Evolutionary conservation across 1,139 yeast genomes (phyloP).

Genomic region (Saccharomyces pastorianus): DNA sequence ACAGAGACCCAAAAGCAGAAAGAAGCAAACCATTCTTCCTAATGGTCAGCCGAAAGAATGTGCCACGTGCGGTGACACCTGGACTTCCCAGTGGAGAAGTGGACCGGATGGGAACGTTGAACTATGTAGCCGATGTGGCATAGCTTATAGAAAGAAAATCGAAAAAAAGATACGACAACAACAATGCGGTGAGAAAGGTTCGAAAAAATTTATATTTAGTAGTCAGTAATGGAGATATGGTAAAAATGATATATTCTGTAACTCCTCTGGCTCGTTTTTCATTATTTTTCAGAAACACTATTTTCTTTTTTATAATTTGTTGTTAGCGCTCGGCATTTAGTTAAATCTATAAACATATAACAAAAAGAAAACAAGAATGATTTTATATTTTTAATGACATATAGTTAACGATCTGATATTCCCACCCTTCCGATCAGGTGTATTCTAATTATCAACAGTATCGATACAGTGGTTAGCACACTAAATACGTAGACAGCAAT

Average conservation of each 20-base stretch:
- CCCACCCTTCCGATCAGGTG: too few relatives aligned
- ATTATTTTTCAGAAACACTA: too few relatives aligned
- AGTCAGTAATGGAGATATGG: not conserved
- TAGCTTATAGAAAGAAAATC: not conserved
- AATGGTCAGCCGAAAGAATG: not conserved
- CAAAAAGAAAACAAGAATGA: too few relatives aligned
- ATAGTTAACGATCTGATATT: too few relatives aligned
- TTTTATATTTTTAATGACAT: too few relatives aligned
- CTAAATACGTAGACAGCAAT: too few relatives aligned
- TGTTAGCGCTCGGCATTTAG: too few relatives aligned
- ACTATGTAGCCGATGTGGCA: not conserved
- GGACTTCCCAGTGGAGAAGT: not conserved
- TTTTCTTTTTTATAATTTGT: too few relatives aligned
- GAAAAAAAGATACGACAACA: not conserved
- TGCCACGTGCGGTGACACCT: not conserved
- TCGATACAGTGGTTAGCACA: too few relatives aligned
- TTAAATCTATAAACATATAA: too few relatives aligned
- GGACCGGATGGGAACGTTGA: not conserved
- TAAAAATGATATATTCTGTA: not conserved
- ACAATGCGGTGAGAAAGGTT: not conserved
- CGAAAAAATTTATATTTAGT: not conserved
- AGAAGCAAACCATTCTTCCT: constrained; percentile 10
- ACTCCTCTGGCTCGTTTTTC: too few relatives aligned
- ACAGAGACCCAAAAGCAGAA: constrained; percentile 9
- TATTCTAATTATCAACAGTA: too few relatives aligned